These are phyloP conservation scores for Pseudozyma thailandica DNA, from an alignment of 1,284 basidiomycete genomes.

Conservation along the genomic window DNA sequence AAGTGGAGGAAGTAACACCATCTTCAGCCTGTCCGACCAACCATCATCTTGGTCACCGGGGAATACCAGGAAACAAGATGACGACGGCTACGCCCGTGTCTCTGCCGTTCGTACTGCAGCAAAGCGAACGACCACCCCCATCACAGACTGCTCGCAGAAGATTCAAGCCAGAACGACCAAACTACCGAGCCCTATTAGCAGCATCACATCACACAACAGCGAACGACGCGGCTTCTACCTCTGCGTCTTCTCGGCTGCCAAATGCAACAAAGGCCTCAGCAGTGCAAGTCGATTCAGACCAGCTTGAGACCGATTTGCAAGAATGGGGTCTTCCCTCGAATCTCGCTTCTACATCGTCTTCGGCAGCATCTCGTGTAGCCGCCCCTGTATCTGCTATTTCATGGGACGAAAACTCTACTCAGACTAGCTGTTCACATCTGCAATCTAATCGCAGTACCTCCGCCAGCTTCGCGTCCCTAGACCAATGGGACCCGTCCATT, in stretches of 20 bases:
- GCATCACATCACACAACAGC: slow-evolving; percentile 1
- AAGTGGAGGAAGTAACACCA: slow-evolving; percentile 14
- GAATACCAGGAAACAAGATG: slow-evolving; percentile 8
- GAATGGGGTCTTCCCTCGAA: slow-evolving; percentile 34
- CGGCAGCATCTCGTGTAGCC: slow-evolving; percentile 8
- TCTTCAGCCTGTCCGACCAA: not conserved
- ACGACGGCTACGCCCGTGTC: slow-evolving; percentile 31
- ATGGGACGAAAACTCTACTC: slow-evolving; percentile 40
- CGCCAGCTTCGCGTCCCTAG: slow-evolving; percentile 3
- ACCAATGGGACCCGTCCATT: slow-evolving; percentile 44
- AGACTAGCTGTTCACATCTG: slow-evolving; percentile 17
- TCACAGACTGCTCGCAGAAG: slow-evolving; percentile 9
- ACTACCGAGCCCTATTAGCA: slow-evolving; percentile 30
- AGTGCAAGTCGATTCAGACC: slow-evolving; percentile 9
- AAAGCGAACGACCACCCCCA: slow-evolving; percentile 1
- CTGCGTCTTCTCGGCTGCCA: slow-evolving; percentile 1
- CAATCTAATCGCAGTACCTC: not conserved
- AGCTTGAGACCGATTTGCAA: slow-evolving; percentile 27
- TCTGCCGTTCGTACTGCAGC: slow-evolving; percentile 30
- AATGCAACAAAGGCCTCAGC: not conserved
- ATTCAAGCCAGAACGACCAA: slow-evolving; percentile 34
- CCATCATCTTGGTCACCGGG: not conserved
- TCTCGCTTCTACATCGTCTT: not conserved
- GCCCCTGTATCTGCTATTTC: slow-evolving; percentile 31
- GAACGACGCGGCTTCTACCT: not conserved